phyloP scores from a whole-genome alignment of 169 alveolate species.

The Cytauxzoon felis region DNA sequence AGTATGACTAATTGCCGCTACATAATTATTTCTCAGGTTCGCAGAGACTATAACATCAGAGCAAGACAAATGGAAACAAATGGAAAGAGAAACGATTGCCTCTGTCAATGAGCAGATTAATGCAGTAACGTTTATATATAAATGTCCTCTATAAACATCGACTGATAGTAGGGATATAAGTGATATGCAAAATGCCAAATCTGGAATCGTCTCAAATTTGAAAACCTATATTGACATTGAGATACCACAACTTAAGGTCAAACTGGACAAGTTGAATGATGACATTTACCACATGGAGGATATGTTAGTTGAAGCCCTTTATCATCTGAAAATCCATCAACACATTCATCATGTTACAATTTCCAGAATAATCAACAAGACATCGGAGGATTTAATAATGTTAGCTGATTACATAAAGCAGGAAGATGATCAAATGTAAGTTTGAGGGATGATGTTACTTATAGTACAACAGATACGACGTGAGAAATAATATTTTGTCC shows the following conservation, averaged over 20 bases:
- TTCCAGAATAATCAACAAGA: slow-evolving; percentile 26
- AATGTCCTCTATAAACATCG: background rate
- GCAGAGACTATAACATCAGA: slow-evolving; percentile 27
- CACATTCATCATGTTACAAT: background rate
- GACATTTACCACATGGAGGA: slow-evolving; percentile 45
- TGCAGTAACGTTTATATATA: slow-evolving; percentile 11
- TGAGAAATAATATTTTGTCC: slow-evolving; percentile 18
- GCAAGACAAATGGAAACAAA: slow-evolving; percentile 46
- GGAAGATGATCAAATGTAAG: slow-evolving; percentile 41
- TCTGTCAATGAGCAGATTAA: slow-evolving; percentile 14
- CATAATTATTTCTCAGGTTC: slow-evolving; percentile 20
- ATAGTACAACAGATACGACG: slow-evolving; percentile 8
- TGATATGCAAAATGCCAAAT: slow-evolving; percentile 48
- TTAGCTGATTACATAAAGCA: slow-evolving; percentile 52
- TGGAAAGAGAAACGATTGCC: slow-evolving; percentile 29
- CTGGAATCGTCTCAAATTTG: slow-evolving; percentile 49
- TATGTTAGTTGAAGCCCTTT: slow-evolving; percentile 16
- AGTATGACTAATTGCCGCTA: background rate
- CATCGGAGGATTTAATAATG: slow-evolving; percentile 43
- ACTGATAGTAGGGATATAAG: slow-evolving; percentile 31
- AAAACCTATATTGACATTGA: slow-evolving; percentile 40
- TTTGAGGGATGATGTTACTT: too few relatives aligned
- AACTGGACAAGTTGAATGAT: slow-evolving; percentile 15
- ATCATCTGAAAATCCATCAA: background rate
- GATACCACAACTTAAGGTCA: slow-evolving; percentile 38